These are phyloP conservation scores for Solanum paucissectum DNA, from an alignment of 257 asterid species.

Conservation along the genomic window DNA sequence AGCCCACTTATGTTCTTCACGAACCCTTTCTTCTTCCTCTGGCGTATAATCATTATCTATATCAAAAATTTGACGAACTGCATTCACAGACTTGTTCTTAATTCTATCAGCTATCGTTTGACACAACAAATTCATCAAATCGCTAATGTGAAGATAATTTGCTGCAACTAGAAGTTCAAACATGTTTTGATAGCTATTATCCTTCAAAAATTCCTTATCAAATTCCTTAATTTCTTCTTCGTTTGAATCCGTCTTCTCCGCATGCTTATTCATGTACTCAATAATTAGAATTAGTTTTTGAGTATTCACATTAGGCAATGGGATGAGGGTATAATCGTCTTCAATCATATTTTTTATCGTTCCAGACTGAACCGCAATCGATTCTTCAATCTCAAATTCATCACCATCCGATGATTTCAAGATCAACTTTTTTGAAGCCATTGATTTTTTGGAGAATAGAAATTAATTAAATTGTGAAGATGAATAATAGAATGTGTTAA, in stretches of 20 bases:
- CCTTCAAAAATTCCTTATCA: background rate
- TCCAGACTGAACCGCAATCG: background rate
- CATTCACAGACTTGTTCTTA: background rate
- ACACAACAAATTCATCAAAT: background rate
- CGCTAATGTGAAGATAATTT: background rate
- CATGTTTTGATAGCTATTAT: background rate
- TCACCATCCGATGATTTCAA: background rate
- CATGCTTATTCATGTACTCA: slow-evolving; percentile 1
- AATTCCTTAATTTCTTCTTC: background rate
- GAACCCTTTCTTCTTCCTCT: slow-evolving; percentile 6
- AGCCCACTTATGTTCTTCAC: background rate
- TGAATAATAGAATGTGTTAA: background rate
- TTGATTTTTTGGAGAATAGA: background rate
- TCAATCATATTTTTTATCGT: slow-evolving; percentile 4
- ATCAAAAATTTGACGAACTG: background rate
- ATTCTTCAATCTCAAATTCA: background rate
- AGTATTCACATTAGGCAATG: background rate
- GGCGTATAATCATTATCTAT: background rate
- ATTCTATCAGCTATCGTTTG: background rate
- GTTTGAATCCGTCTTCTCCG: background rate
- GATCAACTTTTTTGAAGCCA: background rate
- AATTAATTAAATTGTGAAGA: background rate
- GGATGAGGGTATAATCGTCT: background rate
- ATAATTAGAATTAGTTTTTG: background rate
- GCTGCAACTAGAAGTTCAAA: background rate